phyloP scores from a whole-genome alignment of 176 grass and related monocot genomes.

The Musa beccarii region DNA sequence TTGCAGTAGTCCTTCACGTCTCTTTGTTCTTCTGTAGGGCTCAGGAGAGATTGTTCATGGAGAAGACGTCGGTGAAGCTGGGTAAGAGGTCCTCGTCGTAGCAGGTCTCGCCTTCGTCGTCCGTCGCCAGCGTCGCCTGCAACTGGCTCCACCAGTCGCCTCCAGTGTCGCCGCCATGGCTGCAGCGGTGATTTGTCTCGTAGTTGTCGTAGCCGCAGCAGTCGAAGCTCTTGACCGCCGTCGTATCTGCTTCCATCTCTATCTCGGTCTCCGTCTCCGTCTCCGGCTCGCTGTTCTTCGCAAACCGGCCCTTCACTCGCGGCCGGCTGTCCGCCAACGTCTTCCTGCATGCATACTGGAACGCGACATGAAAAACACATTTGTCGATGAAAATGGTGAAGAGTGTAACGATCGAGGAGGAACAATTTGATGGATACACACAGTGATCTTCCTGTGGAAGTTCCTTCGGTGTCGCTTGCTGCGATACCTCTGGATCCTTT shows the following conservation, averaged over 20 bases:
- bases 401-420: background rate
- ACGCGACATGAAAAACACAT: background rate
- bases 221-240: background rate
- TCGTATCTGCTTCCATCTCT: background rate
- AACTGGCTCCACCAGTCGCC: constrained; percentile 9
- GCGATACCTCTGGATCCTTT: constrained; percentile 69
- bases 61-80: constrained; percentile 48
- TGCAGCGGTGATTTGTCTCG: background rate
- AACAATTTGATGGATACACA: constrained; percentile 8
- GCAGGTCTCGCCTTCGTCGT: constrained; percentile 2
- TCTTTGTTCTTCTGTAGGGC: background rate
- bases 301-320: constrained; percentile 77
- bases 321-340: constrained; percentile 82
- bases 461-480: constrained; percentile 74
- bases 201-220: constrained; percentile 13
- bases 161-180: constrained; percentile 12
- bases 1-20: background rate
- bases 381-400: background rate
- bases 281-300: constrained; percentile 48
- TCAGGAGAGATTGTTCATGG: constrained; percentile 10
- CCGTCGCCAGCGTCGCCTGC: constrained; percentile 6
- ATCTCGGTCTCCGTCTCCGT: constrained; percentile 20
- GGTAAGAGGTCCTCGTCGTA: constrained; percentile 52
- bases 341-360: constrained; percentile 94
- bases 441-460: constrained; percentile 96